Base-by-base conservation (phyloP, 2,329 filamentous ascomycete genomes). In the Scolecobasidium constrictum region DNA sequence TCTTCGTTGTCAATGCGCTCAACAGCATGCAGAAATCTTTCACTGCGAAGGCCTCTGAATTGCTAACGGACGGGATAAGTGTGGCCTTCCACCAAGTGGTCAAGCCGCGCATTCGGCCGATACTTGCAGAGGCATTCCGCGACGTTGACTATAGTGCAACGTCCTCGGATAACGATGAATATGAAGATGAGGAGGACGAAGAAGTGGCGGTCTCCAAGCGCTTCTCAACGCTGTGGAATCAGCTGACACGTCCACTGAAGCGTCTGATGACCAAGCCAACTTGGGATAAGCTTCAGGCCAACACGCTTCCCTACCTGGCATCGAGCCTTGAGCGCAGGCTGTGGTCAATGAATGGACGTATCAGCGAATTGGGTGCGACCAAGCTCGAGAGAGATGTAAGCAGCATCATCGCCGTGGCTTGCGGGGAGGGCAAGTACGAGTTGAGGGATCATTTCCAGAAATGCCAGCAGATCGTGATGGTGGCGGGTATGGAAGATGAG, bases 401-500 rank as follows among this genome's bases (percentile, higher is more conserved):
- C 1, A 83, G 78, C 2, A 78, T 95, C 37, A 77, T 93, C 4
- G 67, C 73, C 18, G 71, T 73, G 0, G 78, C 86, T 2, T 75
- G 77, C 9, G 72, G 69, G 47, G 84, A 81, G 2, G 73, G 72
- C 3, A 78, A 83, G 54, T 95, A 94, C 57, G 75, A 75, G 2
- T 73, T 92, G 26, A 71, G 86, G 22, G 87, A 94, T 55, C 63
- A 75, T 3, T 94, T 95, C 65, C 71, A 73, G 20, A 77, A 80
- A 54, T 84, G 83, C 45, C 72, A 73, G 46, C 86, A 95, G 69
- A 81, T 94, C 53, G 77, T 83, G 45, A 77, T 93, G 69, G 77
- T 94, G 13, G 79, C 90, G 57, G 90, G 88, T 52, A 93, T 95
- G 86, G 88, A 95, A 58, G 85, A 92, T 23, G 88, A 95, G 45